Base-by-base conservation (phyloP, 2,329 filamentous ascomycete species). In the Knufia fluminis region DNA sequence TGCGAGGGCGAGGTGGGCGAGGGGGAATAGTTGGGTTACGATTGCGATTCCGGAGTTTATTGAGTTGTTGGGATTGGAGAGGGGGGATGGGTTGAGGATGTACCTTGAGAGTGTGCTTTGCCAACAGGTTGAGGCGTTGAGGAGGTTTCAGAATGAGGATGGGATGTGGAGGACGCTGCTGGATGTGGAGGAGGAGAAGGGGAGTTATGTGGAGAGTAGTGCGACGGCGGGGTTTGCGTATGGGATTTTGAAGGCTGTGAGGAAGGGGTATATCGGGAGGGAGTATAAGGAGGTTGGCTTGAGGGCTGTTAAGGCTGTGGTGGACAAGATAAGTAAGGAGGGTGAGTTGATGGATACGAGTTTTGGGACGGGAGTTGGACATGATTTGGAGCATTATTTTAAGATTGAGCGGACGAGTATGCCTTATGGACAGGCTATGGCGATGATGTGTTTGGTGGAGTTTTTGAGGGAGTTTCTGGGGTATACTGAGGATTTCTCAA, bases 351-450 rank as follows among this genome's bases (percentile, higher is more conserved):
- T 76, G 42, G 80, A 88, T 61, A 84, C 82, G 1, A 87, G 83
- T 56, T 91, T 90, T 61, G 86, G 86, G 0, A 91, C 86, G 0
- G 82, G 73, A 0, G 89, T 91, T 84, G 86, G 86, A 0, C 72
- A 78, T 55, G 75, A 76, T 50, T 64, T 89, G 61, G 78, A 89
- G 66, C 83, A 87, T 64, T 90, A 91, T 61, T 83, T 84, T 65
- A 77, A 86, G 54, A 89, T 91, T 51, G 75, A 80, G 1, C 67
- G 82, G 53, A 91, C 86, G 2, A 83, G 82, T 58, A 91, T 90
- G 86, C 86, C 85, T 4, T 90, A 90, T 59, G 86, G 86, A 0
- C 86, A 90, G 64, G 83, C 85, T 0, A 89, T 90, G 85, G 85
- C 83, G 0, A 87, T 89, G 54, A 88, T 90, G 81, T 81, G 83